phyloP scores from a whole-genome alignment of 352 stramenopile genomes.

The Thalassiosira allenii region DNA sequence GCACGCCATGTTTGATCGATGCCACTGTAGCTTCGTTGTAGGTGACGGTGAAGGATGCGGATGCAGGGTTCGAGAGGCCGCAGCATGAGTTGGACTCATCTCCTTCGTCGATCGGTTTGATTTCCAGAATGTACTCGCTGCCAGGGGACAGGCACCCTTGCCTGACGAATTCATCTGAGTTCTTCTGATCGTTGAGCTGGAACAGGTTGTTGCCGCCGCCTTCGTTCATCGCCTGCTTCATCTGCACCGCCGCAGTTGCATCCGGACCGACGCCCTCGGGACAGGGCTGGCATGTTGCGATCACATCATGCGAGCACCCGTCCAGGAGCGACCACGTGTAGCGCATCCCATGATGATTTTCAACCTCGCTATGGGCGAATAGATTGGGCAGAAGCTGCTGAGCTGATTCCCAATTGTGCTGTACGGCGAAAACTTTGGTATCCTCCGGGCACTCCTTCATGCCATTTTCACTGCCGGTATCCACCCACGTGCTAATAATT shows the following conservation, averaged over 20 bases:
- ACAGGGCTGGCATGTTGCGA: not conserved
- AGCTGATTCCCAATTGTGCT: not conserved
- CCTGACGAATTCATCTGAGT: not conserved
- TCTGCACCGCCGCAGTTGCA: no score
- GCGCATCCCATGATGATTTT: not conserved
- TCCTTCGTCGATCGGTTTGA: not conserved
- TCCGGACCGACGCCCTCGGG: no score
- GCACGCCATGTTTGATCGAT: not conserved
- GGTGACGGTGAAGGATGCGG: not conserved
- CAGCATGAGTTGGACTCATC: conserved; percentile 65
- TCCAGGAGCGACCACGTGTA: not conserved
- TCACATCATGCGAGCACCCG: not conserved
- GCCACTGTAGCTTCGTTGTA: not conserved
- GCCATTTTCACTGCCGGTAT: no score
- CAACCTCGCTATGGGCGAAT: not conserved
- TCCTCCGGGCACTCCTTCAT: not conserved
- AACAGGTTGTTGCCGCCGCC: not conserved
- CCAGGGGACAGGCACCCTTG: not conserved
- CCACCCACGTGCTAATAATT: no score
- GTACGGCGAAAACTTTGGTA: not conserved
- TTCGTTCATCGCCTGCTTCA: not conserved
- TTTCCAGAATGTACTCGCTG: not conserved
- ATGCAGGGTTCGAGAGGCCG: not conserved
- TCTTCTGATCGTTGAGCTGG: not conserved
- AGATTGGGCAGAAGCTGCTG: not conserved